Base-by-base conservation (phyloP, 345 rosid species). In the Firmiana major region DNA sequence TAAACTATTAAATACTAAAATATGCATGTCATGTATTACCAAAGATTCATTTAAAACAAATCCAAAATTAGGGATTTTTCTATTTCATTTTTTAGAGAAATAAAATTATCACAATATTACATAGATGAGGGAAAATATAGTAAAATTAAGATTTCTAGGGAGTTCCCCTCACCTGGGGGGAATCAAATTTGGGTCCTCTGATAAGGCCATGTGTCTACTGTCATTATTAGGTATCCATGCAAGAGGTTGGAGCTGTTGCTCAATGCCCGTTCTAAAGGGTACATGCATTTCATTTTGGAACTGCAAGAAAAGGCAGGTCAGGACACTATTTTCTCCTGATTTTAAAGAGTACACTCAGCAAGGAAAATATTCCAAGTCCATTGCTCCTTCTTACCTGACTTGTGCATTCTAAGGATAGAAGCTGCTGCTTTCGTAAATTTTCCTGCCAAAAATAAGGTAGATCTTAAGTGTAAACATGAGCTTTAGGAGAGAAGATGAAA, bases 191-290 rank as follows among this genome's bases (percentile, higher is more conserved):
- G 86, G 88, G 67, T 90, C 93, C 71, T 89, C 93, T 3, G 86
- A 65, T 66, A 85, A 15, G 76, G 84, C 76, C 71, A 90, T 84
- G n/a, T 80, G 86, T 77, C 80, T 77, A 60, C 36, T 22, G 45
- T 86, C 89, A 81, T 77, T 84, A 77, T 85, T 87, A 48, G 90
- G 84, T 68, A 92, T 76, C 91, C 93, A 90, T 9, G 90, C 75
- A 76, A 89, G 76, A 59, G 86, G 84, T 55, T 86, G 89, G 51
- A 90, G 89, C 81, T 89, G 97, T 78, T 87, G 94, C 81, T 92
- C 90, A 43, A 86, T 75, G 26, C 84, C 84, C 81, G 85, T 76
- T 77, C 89, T 82, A 65, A 87, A 85, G 55, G 91, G 86, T 60
- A 83, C 81, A 68, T 84, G 89, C 81, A 89, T 85, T 66, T 86